phyloP scores from a whole-genome alignment of 768 basidiomycete genomes.

The Cystofilobasidium bisporidii region DNA sequence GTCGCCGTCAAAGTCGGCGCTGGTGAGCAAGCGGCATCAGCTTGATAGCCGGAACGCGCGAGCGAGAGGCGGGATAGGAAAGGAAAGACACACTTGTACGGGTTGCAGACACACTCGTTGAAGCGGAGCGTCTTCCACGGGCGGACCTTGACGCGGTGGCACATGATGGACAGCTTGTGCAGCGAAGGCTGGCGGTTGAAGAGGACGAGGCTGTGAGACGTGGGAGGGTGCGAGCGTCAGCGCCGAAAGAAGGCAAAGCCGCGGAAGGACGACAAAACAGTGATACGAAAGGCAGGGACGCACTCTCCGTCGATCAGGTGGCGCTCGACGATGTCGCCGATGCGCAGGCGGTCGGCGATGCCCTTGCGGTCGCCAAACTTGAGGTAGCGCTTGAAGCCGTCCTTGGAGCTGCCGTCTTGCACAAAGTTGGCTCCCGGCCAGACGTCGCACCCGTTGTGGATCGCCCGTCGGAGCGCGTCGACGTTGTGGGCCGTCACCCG shows the following conservation, averaged over 20 bases:
- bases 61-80: no score
- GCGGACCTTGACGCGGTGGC: conserved; percentile 87
- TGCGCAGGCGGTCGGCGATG: conserved; percentile 67
- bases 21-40: conserved; percentile 44
- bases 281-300: conserved; percentile 31
- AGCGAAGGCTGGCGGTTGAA: conserved; percentile 99
- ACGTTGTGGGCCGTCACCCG: conserved; percentile 88
- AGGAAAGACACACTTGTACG: conserved; percentile 38
- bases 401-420: conserved; percentile 49
- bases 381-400: conserved; percentile 69
- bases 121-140: conserved; percentile 96
- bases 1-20: conserved; percentile 98
- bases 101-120: conserved; percentile 98
- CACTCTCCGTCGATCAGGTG: conserved; percentile 87
- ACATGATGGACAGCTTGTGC: conserved; percentile 99
- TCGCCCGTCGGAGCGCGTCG: conserved; percentile 58
- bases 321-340: conserved; percentile 89
- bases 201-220: conserved; percentile 57
- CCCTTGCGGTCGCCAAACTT: conserved; percentile 72
- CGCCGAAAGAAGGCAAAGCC: no score
- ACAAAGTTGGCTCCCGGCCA: conserved; percentile 97
- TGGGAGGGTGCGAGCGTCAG: not conserved
- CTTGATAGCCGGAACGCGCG: not conserved
- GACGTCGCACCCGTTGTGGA: conserved; percentile 76
- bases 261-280: not conserved